Conservation (phyloP, 2,329 filamentous ascomycete species). For the Fusarium anguioides region DNA sequence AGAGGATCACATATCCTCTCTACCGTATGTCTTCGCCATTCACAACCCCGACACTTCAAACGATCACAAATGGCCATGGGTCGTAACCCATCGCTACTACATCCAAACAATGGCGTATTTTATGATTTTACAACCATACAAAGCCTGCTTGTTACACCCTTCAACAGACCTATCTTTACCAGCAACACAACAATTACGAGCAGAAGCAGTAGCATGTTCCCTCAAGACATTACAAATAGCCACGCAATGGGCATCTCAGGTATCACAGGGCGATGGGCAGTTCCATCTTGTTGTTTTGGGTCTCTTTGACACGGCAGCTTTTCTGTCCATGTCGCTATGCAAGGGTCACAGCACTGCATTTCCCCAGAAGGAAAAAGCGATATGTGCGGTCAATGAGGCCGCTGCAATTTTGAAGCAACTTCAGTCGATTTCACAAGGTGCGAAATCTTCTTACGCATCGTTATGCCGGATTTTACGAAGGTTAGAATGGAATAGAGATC, state of each 20-base stretch:
- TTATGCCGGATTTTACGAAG: constrained; percentile 4
- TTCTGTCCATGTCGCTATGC: not conserved
- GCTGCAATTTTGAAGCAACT: not conserved
- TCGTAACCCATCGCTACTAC: constrained; percentile 11
- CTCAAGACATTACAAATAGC: not conserved
- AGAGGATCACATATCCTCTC: not conserved
- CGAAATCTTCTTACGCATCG: not conserved
- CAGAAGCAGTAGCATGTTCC: not conserved
- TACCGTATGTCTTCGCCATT: not conserved
- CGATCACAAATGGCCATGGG: constrained; percentile 10
- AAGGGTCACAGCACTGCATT: not conserved
- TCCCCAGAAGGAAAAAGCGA: not conserved
- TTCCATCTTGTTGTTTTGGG: constrained; percentile 7
- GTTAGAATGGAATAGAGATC: not conserved
- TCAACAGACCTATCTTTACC: not conserved
- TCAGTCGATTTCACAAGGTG: not conserved
- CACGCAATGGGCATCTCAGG: constrained; percentile 4
- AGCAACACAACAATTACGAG: not conserved
- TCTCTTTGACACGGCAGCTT: constrained; percentile 14
- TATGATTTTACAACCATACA: constrained; percentile 19
- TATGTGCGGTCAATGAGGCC: not conserved
- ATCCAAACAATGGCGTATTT: constrained; percentile 19
- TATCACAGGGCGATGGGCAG: not conserved
- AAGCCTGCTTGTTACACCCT: not conserved
- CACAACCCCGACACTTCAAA: not conserved